Evolutionary conservation across 2,329 filamentous ascomycete genomes (phyloP), one percentile per base, ranked within the genome.

Genomic region (Acrocalymma vagum): DNA sequence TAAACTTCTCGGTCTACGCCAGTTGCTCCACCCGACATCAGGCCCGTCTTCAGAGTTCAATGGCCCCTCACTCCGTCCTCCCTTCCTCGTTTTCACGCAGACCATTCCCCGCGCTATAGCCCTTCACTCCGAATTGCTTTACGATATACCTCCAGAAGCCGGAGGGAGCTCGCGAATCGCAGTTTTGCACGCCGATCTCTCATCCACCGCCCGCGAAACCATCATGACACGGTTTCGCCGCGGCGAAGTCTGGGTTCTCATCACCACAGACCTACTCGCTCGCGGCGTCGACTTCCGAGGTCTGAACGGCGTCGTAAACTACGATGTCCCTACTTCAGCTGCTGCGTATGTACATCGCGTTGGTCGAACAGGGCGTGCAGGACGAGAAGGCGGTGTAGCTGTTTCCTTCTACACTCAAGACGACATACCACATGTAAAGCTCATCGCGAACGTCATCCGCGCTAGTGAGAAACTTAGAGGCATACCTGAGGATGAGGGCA

Each of bases 401-500:
- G 87, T 99, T 1, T 99, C 94, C 0, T 87, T 96, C 44, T 99
- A 96, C 71, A 97, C 93, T 0, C 90, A 94, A 67, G 94, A 96
- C 47, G 94, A 99, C 62, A 87, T 97, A 4, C 87, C 89, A 0
- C 90, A 86, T 51, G 83, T 99, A 42, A 95, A 93, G 74, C 89
- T 85, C 50, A 88, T 99, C 18, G 94, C 92, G 22, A 96, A 96
- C 61, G 89, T 97, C 22, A 96, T 99, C 51, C 83, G 88, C 0
- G 82, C 84, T 15, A 91, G 87, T 53, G 89, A 96, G 71, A 88
- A 84, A 69, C 80, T 91, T 59, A 73, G 78, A 5, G 74, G 72
- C 0, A 67, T 70, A 6, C 33, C 32, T 0, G 63, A 50, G 4
- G 65, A 50, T 2, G 76, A 77, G 3, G 78, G 74, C 0, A 77